Base-by-base conservation (phyloP, 2,329 filamentous ascomycete genomes). In the Colletotrichum caudatum region DNA sequence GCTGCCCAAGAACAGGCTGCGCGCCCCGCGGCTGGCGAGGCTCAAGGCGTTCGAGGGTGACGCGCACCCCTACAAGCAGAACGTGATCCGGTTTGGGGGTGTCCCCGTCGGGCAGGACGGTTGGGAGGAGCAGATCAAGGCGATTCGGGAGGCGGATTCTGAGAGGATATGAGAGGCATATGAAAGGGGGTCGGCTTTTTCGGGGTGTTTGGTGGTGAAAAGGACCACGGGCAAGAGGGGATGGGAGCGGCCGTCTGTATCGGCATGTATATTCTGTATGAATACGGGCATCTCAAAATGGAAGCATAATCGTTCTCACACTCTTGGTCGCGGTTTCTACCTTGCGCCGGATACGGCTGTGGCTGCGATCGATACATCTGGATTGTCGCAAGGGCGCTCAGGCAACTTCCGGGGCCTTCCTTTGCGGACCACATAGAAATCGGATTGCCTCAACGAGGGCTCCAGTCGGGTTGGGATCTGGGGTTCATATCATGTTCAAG, bases 31-130 rank as follows among this genome's bases (percentile, higher is more conserved):
- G 74, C 84, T 99, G 84, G 94, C 91, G 48, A 87, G 96, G 76
- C 84, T 99, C 80, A 99, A 98, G 89, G 95, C 93, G 7, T 99
- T 98, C 81, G 97, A 99, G 84, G 94, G 95, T n/a, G 86, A 90
- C 50, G 90, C 90, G 33, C 95, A 99, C 85, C 97, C 96, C 50
- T 98, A 98, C 82, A 93, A 93, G 88, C 83, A 91, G 81, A 99
- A 99, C 79, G 83, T 98, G 73, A 82, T 98, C 62, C 89, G 89
- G 79, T 92, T 95, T 76, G 88, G 86, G 8, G 91, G 90, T 20
- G 84, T 88, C 76, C 77, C 80, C 51, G 88, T 90, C 1, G 88
- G 88, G 0, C 77, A 81, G 58, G 79, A 84, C 51, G 87, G 87
- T 2, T 90, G 88, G 88, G 82, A 85, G 76, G 81, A 84, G 74